Base-by-base conservation (phyloP, 306 rosid species). In the Dalbergia oliveri region DNA sequence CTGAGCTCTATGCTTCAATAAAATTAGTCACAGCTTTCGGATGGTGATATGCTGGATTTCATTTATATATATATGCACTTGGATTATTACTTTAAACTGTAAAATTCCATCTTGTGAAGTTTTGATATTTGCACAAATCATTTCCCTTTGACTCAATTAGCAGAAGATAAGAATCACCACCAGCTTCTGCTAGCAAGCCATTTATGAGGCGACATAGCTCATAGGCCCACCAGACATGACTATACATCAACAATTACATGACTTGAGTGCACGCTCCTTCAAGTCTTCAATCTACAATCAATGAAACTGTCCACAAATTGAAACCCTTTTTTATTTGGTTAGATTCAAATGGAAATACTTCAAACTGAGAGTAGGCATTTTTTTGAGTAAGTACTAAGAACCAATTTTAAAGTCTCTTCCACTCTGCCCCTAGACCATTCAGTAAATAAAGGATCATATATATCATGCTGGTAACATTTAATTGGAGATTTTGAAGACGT, bases 191-290 rank as follows among this genome's bases (percentile, higher is more conserved):
- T 21, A 57, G 63, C 33, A 57, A 59, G 44, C 37, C 44, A 33
- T 31, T 62, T 63, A 63, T 34, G 68, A 14, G 45, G 19, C 4
- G 5, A 12, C 47, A 61, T 62, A 3, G 16, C 16, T 50, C 57
- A 15, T 34, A 11, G 44, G 45, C 68, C 68, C 34, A 14, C 21
- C 43, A 68, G 16, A 44, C 49, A 73, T 19, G 68, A 43, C 63
- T 21, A 63, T 16, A 76, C 53, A 34, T 44, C 50, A 47, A 26
- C 7, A 37, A 44, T 35, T 57, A 65, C 65, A 65, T 65, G 81
- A 51, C 64, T 63, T 11, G 53, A 50, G 80, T 56, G 65, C 49
- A 54, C 19, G 21, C 80, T n/a, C 45, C 12, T 43, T 60, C 47
- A 59, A 23, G 4, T 43, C 8, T 43, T 60, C 47, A 58, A 21